Conservation (phyloP, 805 yeast species). For the Schwanniomyces pseudopolymorphus region DNA sequence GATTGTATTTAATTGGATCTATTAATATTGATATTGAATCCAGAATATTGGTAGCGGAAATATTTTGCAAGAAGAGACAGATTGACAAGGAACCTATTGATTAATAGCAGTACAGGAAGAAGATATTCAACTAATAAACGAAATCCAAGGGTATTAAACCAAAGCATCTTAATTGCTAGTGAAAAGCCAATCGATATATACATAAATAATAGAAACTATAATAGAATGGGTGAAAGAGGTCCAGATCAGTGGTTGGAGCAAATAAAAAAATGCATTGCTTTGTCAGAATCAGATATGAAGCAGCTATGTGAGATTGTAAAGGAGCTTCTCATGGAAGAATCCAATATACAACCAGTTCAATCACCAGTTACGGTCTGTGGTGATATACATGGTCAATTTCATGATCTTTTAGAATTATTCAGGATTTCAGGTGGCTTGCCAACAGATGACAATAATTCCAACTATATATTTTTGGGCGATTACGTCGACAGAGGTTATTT, state of each 20-base stretch:
- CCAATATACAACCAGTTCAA: slow-evolving; percentile 90
- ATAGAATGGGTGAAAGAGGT: slow-evolving; percentile 62
- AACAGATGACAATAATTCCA: slow-evolving; percentile 59
- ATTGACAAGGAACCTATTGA: not conserved
- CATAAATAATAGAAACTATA: not conserved
- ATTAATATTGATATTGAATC: not conserved
- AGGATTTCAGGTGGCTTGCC: slow-evolving; percentile 93
- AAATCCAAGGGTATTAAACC: not conserved
- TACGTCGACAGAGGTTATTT: slow-evolving; percentile 98
- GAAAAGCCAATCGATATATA: not conserved
- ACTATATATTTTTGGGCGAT: slow-evolving; percentile 87
- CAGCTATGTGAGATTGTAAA: slow-evolving; percentile 93
- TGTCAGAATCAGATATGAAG: slow-evolving; percentile 93
- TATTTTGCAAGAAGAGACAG: not conserved
- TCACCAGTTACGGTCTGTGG: slow-evolving; percentile 96
- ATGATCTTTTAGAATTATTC: slow-evolving; percentile 87
- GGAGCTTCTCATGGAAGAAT: slow-evolving; percentile 92
- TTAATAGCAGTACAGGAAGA: not conserved
- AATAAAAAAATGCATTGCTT: slow-evolving; percentile 82
- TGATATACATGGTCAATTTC: slow-evolving; percentile 98
- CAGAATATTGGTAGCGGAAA: not conserved
- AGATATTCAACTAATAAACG: not conserved
- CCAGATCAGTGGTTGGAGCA: slow-evolving; percentile 97
- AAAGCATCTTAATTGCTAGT: not conserved
- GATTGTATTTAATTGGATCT: not conserved